phyloP scores from a whole-genome alignment of 176 grass and related monocot species.

The Ananas comosus region DNA sequence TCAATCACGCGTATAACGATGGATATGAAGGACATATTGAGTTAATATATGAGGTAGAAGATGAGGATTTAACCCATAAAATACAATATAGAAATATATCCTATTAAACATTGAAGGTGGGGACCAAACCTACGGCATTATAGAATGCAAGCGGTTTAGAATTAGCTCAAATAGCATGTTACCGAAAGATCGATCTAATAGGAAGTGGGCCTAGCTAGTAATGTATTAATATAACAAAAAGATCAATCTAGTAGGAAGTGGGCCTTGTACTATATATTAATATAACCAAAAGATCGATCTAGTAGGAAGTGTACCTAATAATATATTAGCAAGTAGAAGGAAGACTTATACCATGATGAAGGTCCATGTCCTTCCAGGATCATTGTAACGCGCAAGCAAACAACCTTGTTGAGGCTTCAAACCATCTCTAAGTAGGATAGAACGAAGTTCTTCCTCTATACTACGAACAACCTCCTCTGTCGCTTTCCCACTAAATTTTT shows the following conservation, averaged over 20 bases:
- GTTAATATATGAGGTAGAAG: no score
- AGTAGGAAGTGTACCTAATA: background rate
- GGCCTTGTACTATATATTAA: background rate
- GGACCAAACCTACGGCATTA: no score
- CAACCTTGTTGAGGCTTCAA: slow-evolving; percentile 62
- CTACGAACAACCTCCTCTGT: slow-evolving; percentile 53
- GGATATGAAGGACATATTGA: no score
- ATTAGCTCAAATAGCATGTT: no score
- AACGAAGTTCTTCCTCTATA: slow-evolving; percentile 50
- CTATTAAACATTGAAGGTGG: no score
- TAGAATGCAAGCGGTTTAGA: no score
- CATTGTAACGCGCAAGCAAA: slow-evolving; percentile 89
- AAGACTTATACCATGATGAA: slow-evolving; percentile 71
- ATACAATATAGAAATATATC: no score
- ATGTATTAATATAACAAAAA: background rate
- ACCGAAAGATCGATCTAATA: background rate
- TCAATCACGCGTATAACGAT: no score
- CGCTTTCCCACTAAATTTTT: slow-evolving; percentile 69
- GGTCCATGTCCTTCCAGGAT: slow-evolving; percentile 59
- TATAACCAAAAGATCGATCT: background rate
- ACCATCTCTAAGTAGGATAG: slow-evolving; percentile 50
- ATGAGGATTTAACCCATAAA: no score
- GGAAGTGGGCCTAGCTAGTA: background rate
- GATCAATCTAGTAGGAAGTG: background rate
- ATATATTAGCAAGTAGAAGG: background rate